Evolutionary conservation across 805 yeast genomes (phyloP).

Genomic region (Candida corydali): DNA sequence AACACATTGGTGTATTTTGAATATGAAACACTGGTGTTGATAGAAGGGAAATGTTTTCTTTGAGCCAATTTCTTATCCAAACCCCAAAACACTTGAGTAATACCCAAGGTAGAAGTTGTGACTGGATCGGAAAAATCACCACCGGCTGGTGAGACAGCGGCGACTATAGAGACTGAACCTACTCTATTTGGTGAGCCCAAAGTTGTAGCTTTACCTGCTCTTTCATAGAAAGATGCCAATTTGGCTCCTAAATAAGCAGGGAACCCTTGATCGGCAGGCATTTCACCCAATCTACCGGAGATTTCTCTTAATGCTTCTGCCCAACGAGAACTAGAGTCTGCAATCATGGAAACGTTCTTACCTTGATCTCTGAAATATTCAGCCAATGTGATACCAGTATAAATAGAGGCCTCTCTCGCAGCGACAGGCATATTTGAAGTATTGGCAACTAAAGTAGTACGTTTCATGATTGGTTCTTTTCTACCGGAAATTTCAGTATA

Average conservation of each 20-base stretch:
- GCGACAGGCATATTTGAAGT: conserved; percentile 99
- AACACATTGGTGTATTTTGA: conserved; percentile 92
- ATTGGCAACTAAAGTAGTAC: conserved; percentile 97
- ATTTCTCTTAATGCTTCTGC: conserved; percentile 99
- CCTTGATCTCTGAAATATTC: conserved; percentile 99
- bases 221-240: conserved; percentile 97
- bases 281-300: conserved; percentile 99
- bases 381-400: conserved; percentile 97
- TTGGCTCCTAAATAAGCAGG: conserved; percentile 99
- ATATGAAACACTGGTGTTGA: conserved; percentile 93
- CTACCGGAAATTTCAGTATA: conserved; percentile 87
- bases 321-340: conserved; percentile 99
- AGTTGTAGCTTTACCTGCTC: conserved; percentile 96
- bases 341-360: conserved; percentile 98
- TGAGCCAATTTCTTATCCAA: conserved; percentile 98
- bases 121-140: conserved; percentile 99
- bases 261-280: conserved; percentile 99
- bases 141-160: conserved; percentile 99
- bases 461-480: conserved; percentile 98
- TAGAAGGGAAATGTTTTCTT: conserved; percentile 99
- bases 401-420: conserved; percentile 98
- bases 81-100: conserved; percentile 99
- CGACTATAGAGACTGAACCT: conserved; percentile 98
- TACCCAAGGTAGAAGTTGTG: conserved; percentile 96
- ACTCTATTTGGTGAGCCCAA: conserved; percentile 94